phyloP scores from a whole-genome alignment of 129 eudicot genomes.

The Chrysanthemum lavandulifolium region DNA sequence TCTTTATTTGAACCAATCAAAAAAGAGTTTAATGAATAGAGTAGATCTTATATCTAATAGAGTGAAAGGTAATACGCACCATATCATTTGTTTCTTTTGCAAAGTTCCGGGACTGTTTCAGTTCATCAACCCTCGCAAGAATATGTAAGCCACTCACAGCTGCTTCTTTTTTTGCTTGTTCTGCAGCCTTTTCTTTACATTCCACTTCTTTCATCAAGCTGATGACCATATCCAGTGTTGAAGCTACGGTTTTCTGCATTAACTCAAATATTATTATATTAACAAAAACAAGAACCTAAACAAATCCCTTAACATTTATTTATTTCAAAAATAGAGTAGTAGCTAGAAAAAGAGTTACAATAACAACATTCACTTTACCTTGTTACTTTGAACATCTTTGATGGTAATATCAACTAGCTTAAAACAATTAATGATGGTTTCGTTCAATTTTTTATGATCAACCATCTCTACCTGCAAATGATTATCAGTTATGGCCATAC shows the following conservation, averaged over 20 bases:
- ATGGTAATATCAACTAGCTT: neutral
- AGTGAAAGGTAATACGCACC: neutral
- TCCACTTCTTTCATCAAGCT: constrained; percentile 67
- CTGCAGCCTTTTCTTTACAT: constrained; percentile 55
- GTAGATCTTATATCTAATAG: too few species aligned
- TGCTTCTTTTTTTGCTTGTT: constrained; percentile 52
- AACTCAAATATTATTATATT: neutral
- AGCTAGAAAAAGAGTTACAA: too few species aligned
- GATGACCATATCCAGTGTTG: constrained; percentile 45
- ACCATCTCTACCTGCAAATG: too few species aligned
- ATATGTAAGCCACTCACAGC: constrained; percentile 39
- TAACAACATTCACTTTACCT: neutral
- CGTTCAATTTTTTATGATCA: too few species aligned
- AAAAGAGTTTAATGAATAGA: too few species aligned
- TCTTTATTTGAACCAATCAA: too few species aligned
- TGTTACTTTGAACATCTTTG: neutral
- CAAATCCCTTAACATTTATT: neutral
- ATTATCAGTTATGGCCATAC: too few species aligned
- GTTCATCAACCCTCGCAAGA: constrained; percentile 44
- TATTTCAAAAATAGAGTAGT: neutral
- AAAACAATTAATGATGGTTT: too few species aligned
- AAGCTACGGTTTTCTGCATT: constrained; percentile 48
- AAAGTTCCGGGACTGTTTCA: constrained; percentile 36
- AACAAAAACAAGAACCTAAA: neutral
- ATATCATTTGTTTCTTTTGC: constrained; percentile 69